Evolutionary conservation across 192 early-diverging fungal genomes (phyloP), one percentile per base, ranked within the genome.

Genomic region (Rhizophlyctis rosea): DNA sequence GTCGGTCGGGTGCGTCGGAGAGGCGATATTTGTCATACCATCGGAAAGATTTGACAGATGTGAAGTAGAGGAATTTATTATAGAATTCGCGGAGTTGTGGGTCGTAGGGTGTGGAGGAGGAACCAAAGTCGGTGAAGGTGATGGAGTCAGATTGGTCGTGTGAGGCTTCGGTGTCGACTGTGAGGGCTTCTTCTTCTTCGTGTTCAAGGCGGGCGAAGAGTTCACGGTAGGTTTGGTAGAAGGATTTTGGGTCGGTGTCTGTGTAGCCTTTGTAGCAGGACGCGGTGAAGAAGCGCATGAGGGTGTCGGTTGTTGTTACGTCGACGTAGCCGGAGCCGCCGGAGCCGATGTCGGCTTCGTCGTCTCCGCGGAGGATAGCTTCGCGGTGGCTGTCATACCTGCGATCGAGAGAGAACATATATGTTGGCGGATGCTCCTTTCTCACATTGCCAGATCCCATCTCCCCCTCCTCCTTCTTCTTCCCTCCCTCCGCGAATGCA

Each of bases 361-460:
- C 85, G 69, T 88, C 86, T 56, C 88, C 92, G 35, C 91, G 86
- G 54, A 96, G 76, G 68, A 98, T 98, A 44, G 88, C 86, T 64
- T 95, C 93, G 57, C 94, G 78, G 70, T 96, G 95, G 51, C 86
- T 83, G 72, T 98, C 95, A 70, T 93, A 92, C 84, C 84, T 86
- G 54, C 7, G 18, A 44, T n/a, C n/a, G 5, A 52, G 34, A 44
- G 54, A 64, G 25, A 18, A 3, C 25, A 58, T 21, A 50, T 13
- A 50, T 47, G 32, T 30, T 64, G 16, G 9, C 7, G 11, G 7
- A 14, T n/a, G n/a, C n/a, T 47, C n/a, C 13, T 47, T 47, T 47
- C 11, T 47, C n/a, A 11, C 24, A 24, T 54, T 11, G 28, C 11
- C 34, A 2, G 27, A 60, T 2, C 23, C 33, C 64, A 61, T 7